Evolutionary conservation across 768 basidiomycete species (phyloP), one percentile per base, ranked within the genome.

Genomic region (Macrolepiota dolichaula): DNA sequence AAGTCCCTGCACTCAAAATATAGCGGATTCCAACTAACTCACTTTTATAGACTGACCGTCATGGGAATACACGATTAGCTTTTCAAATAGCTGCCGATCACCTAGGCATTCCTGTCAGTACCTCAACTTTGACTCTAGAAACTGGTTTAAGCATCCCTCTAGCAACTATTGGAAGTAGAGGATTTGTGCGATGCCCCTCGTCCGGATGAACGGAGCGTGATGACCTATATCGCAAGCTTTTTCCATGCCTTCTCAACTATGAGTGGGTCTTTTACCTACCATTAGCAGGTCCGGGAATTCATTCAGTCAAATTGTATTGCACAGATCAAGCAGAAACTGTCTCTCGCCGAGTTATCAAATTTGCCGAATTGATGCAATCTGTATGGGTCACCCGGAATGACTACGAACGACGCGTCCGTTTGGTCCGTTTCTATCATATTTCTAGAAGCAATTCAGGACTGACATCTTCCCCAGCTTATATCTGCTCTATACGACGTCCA

Each of bases 161-260:
- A 97, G 94, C 93, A 92, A 88, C 78, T 99, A 3, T 83, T 99
- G 19, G 97, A 99, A 80, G 96, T 98, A 0, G 89, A 94, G 57
- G 97, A 99, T 78, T 73, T 99, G 32, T 96, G 94, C 66, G 94
- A 95, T 69, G 85, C 87, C 0, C 78, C 78, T n/a, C 84, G 82
- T 51, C 96, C 96, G 0, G 97, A 99, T 72, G 97, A 99, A 74
- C 87, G 94, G 38, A 94, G 91, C 73, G 92, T 98, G 11, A 98
- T 98, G 94, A 98, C 95, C 4, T 98, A 98, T 66, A 90, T 99
- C 50, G 97, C 97, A 36, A 92, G 92, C 67, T 98, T 83, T 75
- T 99, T 99, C 81, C 97, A 98, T 70, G 96, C 96, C 0, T 99
- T 99, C 72, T 96, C 95, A 0, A 88, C 92, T 0, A 96, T 97